Evolutionary conservation across 2,329 filamentous ascomycete species (phyloP).

Genomic region (Aspergillus thermomutatus): DNA sequence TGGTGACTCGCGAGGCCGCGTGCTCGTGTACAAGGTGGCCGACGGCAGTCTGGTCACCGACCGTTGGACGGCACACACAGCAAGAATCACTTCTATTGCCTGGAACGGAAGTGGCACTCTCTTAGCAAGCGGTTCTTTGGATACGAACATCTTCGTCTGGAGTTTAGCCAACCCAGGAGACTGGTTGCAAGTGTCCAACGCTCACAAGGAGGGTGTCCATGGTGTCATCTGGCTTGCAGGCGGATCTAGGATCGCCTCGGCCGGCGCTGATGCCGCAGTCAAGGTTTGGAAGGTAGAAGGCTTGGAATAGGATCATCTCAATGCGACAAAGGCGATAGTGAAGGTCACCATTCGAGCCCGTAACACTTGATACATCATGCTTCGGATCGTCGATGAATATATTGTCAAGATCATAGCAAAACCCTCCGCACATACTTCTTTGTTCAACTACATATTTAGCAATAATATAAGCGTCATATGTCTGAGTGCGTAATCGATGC

Average conservation of each 20-base stretch:
- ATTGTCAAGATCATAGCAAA: neutral
- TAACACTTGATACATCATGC: neutral
- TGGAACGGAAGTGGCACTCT: constrained; percentile 79
- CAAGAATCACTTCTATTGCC: constrained; percentile 62
- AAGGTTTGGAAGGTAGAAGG: constrained; percentile 78
- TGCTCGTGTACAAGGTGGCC: constrained; percentile 70
- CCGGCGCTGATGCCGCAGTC: constrained; percentile 82
- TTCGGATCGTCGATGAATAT: neutral
- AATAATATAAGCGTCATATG: neutral
- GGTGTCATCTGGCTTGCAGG: constrained; percentile 77
- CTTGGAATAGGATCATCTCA: constrained; percentile 32
- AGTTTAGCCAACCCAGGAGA: constrained; percentile 79
- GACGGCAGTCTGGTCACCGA: constrained; percentile 75
- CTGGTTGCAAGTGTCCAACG: constrained; percentile 77
- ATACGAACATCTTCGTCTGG: constrained; percentile 93
- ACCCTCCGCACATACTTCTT: neutral
- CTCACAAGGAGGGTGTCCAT: constrained; percentile 93
- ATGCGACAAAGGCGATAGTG: neutral
- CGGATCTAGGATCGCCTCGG: constrained; percentile 66
- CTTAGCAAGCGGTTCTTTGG: constrained; percentile 78
- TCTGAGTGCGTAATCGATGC: constrained; percentile 2
- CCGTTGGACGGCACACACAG: constrained; percentile 70
- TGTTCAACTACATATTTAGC: neutral
- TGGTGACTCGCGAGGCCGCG: constrained; percentile 81
- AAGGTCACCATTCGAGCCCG: neutral